Evolutionary conservation across 768 basidiomycete species (phyloP), one percentile per base, ranked within the genome.

Genomic region (Pulveroboletus frians): DNA sequence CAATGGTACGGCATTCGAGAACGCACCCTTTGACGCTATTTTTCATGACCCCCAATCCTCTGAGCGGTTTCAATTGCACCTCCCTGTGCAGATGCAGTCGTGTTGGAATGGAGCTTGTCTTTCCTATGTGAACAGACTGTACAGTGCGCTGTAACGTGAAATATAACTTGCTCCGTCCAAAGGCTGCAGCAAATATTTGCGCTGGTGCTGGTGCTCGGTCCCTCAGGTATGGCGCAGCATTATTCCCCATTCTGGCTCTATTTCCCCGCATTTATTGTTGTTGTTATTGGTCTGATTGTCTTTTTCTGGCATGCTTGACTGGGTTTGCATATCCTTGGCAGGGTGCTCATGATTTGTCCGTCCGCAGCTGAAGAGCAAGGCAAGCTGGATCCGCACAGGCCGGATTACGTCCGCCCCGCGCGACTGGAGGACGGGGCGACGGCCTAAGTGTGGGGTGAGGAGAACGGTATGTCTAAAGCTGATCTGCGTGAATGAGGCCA

Each of bases 101-200:
- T 99, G 95, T 70, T 98, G 96, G 96, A 99, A 98, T 65, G 96
- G 96, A n/a, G n/a, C n/a, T n/a, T n/a, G n/a, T n/a, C n/a, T n/a
- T n/a, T n/a, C n/a, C n/a, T n/a, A n/a, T n/a, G n/a, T n/a, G n/a
- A n/a, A n/a, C n/a, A n/a, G n/a, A n/a, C n/a, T n/a, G n/a, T n/a
- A n/a, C n/a, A n/a, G n/a, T n/a, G n/a, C n/a, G n/a, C n/a, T n/a
- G n/a, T n/a, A n/a, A n/a, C n/a, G n/a, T n/a, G n/a, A n/a, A n/a
- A n/a, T n/a, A n/a, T n/a, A n/a, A n/a, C n/a, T n/a, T n/a, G n/a
- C n/a, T n/a, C n/a, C n/a, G n/a, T n/a, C n/a, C n/a, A n/a, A n/a
- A n/a, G n/a, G n/a, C n/a, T n/a, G n/a, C n/a, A n/a, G n/a, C n/a
- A n/a, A n/a, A n/a, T n/a, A n/a, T n/a, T n/a, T n/a, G n/a, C n/a